These are phyloP conservation scores for Panaeolus papilionaceus DNA, from an alignment of 768 basidiomycete genomes.

Conservation along the genomic window DNA sequence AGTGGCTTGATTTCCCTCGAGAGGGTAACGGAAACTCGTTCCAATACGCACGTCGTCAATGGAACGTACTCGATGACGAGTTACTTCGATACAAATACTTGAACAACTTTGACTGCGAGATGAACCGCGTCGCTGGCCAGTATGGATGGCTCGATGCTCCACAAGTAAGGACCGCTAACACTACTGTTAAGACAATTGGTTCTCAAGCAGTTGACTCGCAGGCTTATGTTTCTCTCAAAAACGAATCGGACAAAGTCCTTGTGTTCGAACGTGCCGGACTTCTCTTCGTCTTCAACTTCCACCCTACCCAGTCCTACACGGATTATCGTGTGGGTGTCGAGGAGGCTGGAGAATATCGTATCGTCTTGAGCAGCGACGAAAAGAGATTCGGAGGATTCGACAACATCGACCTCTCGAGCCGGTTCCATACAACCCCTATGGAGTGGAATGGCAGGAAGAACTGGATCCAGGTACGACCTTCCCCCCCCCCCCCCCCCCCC, in stretches of 20 bases:
- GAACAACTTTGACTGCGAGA: slow-evolving; percentile 90
- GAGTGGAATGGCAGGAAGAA: slow-evolving; percentile 96
- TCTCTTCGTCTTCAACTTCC: slow-evolving; percentile 97
- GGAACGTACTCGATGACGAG: slow-evolving; percentile 90
- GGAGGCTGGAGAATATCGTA: slow-evolving; percentile 80
- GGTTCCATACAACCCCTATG: slow-evolving; percentile 82
- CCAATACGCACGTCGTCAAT: slow-evolving; percentile 96
- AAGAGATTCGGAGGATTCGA: slow-evolving; percentile 89
- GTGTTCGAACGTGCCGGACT: slow-evolving; percentile 94
- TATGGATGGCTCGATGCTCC: slow-evolving; percentile 86
- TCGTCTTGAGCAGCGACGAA: slow-evolving; percentile 87
- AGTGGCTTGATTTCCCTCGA: slow-evolving; percentile 99
- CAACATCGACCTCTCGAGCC: slow-evolving; percentile 67
- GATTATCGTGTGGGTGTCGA: slow-evolving; percentile 96
- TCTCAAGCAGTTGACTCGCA: slow-evolving; percentile 37
- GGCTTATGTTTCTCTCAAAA: slow-evolving; percentile 94
- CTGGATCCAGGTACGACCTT: slow-evolving; percentile 74
- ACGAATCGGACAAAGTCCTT: slow-evolving; percentile 92
- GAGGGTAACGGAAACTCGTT: slow-evolving; percentile 96
- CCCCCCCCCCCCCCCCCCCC: too few species aligned
- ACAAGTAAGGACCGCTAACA: slow-evolving; percentile 56
- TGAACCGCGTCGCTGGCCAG: slow-evolving; percentile 86
- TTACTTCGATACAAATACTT: slow-evolving; percentile 92
- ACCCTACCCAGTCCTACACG: slow-evolving; percentile 87
- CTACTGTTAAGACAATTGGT: slow-evolving; percentile 11